Evolutionary conservation across 2,329 filamentous ascomycete species (phyloP).

Genomic region (Stemphylium lycopersici): DNA sequence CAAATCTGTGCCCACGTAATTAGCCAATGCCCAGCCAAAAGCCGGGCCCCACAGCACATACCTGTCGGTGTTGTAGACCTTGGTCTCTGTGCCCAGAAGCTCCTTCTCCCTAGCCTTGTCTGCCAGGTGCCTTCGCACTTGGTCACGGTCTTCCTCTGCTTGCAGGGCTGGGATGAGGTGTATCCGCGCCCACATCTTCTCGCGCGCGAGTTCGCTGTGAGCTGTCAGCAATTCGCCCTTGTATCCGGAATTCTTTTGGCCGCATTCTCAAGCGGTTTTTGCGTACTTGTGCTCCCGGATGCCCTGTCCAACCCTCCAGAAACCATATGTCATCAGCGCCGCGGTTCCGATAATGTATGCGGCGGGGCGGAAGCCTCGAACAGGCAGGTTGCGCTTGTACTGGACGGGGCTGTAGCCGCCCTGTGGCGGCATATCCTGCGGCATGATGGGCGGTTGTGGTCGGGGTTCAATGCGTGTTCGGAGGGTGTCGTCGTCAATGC

Average conservation of each 20-base stretch:
- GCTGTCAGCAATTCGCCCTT: conserved; percentile 33
- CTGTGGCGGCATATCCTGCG: conserved; percentile 94
- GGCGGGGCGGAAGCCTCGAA: conserved; percentile 84
- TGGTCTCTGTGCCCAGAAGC: conserved; percentile 80
- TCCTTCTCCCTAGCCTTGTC: conserved; percentile 91
- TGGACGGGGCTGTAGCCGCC: conserved; percentile 97
- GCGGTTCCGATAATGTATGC: conserved; percentile 78
- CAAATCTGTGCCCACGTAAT: conserved; percentile 46
- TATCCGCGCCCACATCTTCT: conserved; percentile 98
- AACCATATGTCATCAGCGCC: conserved; percentile 84
- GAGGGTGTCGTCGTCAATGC: conserved; percentile 31
- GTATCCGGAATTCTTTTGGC: too few species aligned
- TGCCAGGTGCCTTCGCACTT: conserved; percentile 83
- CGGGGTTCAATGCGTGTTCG: conserved; percentile 37
- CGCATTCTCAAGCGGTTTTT: not conserved
- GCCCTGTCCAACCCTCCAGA: conserved; percentile 82
- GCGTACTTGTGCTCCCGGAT: conserved; percentile 90
- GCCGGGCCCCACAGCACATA: conserved; percentile 54
- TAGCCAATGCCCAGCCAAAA: conserved; percentile 1
- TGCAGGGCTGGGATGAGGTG: conserved; percentile 92
- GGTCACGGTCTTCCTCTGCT: conserved; percentile 95
- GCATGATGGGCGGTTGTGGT: conserved; percentile 66
- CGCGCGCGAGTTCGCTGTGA: conserved; percentile 83
- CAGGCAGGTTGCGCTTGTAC: conserved; percentile 96
- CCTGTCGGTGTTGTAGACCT: conserved; percentile 88